These are phyloP conservation scores for Boletus subcaerulescens DNA, from an alignment of 768 basidiomycete species.

Conservation along the genomic window DNA sequence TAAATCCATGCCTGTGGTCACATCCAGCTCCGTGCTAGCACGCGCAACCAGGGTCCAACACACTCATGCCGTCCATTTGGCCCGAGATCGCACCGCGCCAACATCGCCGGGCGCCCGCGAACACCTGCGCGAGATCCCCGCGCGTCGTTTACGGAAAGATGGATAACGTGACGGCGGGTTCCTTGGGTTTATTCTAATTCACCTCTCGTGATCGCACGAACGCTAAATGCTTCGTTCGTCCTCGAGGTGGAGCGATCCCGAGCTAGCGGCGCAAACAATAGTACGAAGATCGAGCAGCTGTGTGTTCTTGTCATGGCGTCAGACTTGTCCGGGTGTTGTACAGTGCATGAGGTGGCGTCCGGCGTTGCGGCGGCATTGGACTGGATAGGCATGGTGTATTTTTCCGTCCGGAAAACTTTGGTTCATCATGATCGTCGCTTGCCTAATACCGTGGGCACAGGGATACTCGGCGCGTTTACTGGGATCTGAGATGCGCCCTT, in stretches of 20 bases:
- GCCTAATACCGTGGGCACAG: conserved; percentile 15
- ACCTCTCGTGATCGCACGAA: neutral
- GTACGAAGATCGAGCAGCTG: neutral
- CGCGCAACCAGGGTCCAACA: neutral
- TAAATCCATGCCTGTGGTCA: too few species aligned
- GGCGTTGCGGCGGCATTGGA: conserved; percentile 2
- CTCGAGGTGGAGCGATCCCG: conserved; percentile 9
- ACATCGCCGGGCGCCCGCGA: conserved; percentile 7
- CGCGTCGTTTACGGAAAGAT: conserved; percentile 14
- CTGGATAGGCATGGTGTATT: neutral
- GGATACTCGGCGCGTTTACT: neutral
- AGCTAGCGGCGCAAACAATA: neutral
- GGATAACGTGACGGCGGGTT: conserved; percentile 2
- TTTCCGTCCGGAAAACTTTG: neutral
- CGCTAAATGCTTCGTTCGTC: neutral
- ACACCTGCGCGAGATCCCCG: conserved; percentile 15
- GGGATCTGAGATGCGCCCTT: conserved; percentile 19
- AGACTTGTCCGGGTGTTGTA: neutral
- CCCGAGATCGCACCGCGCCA: conserved; percentile 1
- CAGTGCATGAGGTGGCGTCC: conserved; percentile 5
- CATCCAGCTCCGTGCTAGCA: too few species aligned
- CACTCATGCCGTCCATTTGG: neutral
- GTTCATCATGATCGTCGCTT: conserved; percentile 23
- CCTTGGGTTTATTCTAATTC: neutral
- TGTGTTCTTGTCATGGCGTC: neutral